Base-by-base conservation (phyloP, 305 asterid genomes). In the Rubia tinctorum region DNA sequence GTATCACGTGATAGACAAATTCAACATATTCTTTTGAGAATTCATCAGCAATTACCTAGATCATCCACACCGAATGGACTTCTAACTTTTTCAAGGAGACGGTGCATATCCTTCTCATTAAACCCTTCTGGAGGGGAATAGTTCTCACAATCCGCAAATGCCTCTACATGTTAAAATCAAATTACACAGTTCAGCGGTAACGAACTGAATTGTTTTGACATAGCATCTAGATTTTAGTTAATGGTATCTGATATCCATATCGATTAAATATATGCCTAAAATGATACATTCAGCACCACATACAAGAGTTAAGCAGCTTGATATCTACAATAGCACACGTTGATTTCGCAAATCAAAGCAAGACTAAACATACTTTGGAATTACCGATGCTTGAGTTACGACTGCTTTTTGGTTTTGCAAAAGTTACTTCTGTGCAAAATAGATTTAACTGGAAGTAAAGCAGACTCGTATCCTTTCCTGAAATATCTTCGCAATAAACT, bases 391-490 rank as follows among this genome's bases (percentile, higher is more conserved):
- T 30, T 30, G 34, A 30, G 34, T 30, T 30, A 3, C 34, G 34
- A 30, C 34, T 30, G 34, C 1, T 30, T 30, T 3, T 30, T 30
- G 3, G 34, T 30, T 30, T 30, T 30, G 34, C 34, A 30, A 30
- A 30, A 30, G 34, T 30, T 30, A 30, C 34, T 30, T 30, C 34
- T 30, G 34, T 1, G 34, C 1, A 30, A 30, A 30, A 30, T 30
- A 30, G 34, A 1, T 30, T 30, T 30, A 30, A 30, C 34, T 30
- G 34, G 34, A 1, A 30, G 34, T 30, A 30, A 74, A 95, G 96
- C 79, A 95, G 92, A 74, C 97, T 90, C 15, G 99, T 91, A 73
- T 95, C 99, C 80, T 95, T 95, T 81, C 99, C 99, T 97, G 88
- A 81, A 95, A 95, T 77, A 92, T 88, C 86, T 95, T 95, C 59